Evolutionary conservation across 2,329 filamentous ascomycete species (phyloP).

Genomic region (Pleoardoris graminearum): DNA sequence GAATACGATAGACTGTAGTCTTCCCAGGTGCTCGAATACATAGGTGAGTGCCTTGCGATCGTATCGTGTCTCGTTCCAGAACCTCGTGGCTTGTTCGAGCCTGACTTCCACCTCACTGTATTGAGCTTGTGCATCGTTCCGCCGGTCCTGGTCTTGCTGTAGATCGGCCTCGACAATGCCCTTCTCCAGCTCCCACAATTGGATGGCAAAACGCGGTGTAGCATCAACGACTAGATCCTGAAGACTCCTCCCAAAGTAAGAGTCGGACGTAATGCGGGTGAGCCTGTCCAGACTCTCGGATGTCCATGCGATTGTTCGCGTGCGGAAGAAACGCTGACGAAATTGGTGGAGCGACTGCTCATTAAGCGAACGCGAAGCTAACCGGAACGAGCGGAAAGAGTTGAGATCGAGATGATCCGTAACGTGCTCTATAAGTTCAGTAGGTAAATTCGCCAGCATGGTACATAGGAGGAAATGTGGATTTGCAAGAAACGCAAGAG

Average conservation of each 20-base stretch:
- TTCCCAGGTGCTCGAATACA: conserved; percentile 23
- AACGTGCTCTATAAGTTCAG: conserved; percentile 29
- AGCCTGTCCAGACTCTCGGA: conserved; percentile 18
- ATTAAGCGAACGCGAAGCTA: conserved; percentile 19
- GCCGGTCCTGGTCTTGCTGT: conserved; percentile 8
- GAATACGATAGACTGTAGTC: conserved; percentile 20
- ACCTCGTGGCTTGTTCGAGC: conserved; percentile 17
- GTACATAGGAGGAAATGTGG: conserved; percentile 1
- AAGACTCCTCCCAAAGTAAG: conserved; percentile 20
- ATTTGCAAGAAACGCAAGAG: not conserved
- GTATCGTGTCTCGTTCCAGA: conserved; percentile 32
- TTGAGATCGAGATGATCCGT: conserved; percentile 21
- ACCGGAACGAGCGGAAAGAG: conserved; percentile 24
- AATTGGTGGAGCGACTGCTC: conserved; percentile 24
- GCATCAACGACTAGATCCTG: conserved; percentile 31
- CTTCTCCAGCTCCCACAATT: conserved; percentile 25
- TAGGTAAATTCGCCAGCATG: conserved; percentile 23
- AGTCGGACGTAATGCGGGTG: conserved; percentile 19
- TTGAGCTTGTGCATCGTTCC: not conserved
- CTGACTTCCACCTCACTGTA: conserved; percentile 2
- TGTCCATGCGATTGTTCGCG: conserved; percentile 23
- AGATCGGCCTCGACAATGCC: conserved; percentile 6
- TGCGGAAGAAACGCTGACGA: conserved; percentile 27
- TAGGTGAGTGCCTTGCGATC: conserved; percentile 24
- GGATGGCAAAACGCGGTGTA: conserved; percentile 29